phyloP scores from a whole-genome alignment of 352 stramenopile species.

The Pythium brachiatum region DNA sequence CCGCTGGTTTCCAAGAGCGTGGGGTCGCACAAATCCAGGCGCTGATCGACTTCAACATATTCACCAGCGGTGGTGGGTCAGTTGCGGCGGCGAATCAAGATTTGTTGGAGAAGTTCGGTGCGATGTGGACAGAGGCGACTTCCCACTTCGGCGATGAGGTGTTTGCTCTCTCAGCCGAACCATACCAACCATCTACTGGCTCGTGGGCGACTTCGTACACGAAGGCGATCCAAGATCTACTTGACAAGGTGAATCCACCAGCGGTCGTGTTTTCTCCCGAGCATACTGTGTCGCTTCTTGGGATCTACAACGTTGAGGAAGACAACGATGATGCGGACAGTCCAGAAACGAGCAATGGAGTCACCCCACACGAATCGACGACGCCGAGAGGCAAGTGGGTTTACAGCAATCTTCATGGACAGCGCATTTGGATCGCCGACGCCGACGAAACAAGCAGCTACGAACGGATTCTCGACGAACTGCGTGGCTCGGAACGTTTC shows the following conservation, averaged over 20 bases:
- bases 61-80: background rate
- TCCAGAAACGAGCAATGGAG: background rate
- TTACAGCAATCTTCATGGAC: constrained; percentile 83
- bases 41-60: constrained; percentile 43
- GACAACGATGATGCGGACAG: background rate
- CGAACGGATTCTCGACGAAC: constrained; percentile 65
- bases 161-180: background rate
- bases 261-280: background rate
- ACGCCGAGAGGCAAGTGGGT: constrained; percentile 25
- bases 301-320: background rate
- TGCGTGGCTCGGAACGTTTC: constrained; percentile 49
- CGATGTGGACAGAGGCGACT: background rate
- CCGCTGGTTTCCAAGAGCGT: constrained; percentile 57
- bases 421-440: constrained; percentile 67
- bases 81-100: background rate
- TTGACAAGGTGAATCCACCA: background rate
- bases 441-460: constrained; percentile 65
- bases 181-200: background rate
- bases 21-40: constrained; percentile 67
- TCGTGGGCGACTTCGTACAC: background rate
- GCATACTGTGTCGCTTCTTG: background rate
- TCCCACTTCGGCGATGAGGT: background rate
- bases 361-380: background rate
- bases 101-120: background rate
- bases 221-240: background rate